phyloP scores from a whole-genome alignment of 2,329 filamentous ascomycete species.

The Cladobotryum mycophilum region DNA sequence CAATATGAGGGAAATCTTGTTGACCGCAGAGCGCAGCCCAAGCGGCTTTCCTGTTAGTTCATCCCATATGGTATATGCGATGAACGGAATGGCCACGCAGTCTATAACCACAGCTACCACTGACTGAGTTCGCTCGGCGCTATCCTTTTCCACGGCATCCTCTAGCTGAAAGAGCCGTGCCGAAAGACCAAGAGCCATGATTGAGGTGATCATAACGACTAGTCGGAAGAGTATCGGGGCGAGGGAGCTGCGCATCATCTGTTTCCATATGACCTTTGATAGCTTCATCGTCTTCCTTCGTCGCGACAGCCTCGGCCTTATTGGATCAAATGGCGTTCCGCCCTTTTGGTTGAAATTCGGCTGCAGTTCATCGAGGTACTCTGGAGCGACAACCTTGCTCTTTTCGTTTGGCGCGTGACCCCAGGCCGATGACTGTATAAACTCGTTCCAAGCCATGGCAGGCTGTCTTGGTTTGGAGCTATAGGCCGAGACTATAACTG shows the following conservation, averaged over 20 bases:
- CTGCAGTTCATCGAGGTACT: constrained; percentile 40
- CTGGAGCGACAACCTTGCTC: constrained; percentile 41
- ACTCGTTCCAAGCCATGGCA: constrained; percentile 45
- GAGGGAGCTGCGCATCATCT: constrained; percentile 72
- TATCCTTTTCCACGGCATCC: constrained; percentile 33
- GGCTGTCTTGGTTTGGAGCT: constrained; percentile 35
- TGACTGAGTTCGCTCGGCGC: constrained; percentile 64
- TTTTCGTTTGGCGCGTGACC: constrained; percentile 42
- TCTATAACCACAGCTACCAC: constrained; percentile 88
- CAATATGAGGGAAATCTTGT: constrained; percentile 84
- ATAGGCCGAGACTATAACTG: constrained; percentile 50
- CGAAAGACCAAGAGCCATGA: constrained; percentile 73
- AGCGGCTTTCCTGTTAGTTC: constrained; percentile 94
- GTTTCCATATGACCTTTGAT: constrained; percentile 56
- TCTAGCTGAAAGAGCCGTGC: constrained; percentile 64
- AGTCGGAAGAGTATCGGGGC: constrained; percentile 80
- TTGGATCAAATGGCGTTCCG: constrained; percentile 25
- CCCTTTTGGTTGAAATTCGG: constrained; percentile 39
- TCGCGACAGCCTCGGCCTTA: constrained; percentile 23
- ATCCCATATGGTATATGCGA: constrained; percentile 89
- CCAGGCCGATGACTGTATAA: constrained; percentile 48
- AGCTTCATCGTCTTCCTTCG: constrained; percentile 27
- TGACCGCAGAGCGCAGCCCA: constrained; percentile 72
- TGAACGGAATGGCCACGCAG: constrained; percentile 80
- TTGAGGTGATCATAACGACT: constrained; percentile 75